Percentiles rank a stretch among this genome's conserved stretches.
These are phyloP conservation scores for Colletotrichum aenigma DNA, from an alignment of 2,329 filamentous ascomycete genomes.

Conservation along the genomic window DNA sequence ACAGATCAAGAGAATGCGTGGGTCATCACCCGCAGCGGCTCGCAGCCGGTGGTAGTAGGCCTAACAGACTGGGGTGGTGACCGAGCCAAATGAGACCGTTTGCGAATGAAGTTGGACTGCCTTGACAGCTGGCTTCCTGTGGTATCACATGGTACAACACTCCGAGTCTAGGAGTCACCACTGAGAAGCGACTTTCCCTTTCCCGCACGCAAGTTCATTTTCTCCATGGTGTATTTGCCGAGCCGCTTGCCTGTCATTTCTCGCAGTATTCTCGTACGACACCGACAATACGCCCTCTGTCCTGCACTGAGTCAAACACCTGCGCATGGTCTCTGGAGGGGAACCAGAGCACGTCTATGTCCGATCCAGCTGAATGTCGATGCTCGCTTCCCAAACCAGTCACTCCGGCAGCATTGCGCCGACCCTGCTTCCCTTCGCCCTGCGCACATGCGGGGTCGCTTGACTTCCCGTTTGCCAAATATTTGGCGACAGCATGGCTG, in stretches of 20 bases:
- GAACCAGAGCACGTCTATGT: slow-evolving; percentile 65
- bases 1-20: slow-evolving; percentile 65
- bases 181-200: not conserved
- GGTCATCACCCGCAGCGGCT: slow-evolving; percentile 68
- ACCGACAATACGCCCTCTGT: slow-evolving; percentile 30
- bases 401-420: slow-evolving; percentile 9
- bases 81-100: slow-evolving; percentile 32
- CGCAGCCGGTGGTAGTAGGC: slow-evolving; percentile 65
- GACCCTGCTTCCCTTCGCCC: slow-evolving; percentile 19
- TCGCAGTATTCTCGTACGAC: not conserved
- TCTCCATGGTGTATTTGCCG: not conserved
- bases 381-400: not conserved
- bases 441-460: slow-evolving; percentile 15
- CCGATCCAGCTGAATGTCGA: slow-evolving; percentile 26
- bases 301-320: slow-evolving; percentile 50
- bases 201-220: not conserved
- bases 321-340: slow-evolving; percentile 68
- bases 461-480: slow-evolving; percentile 42
- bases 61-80: slow-evolving; percentile 65
- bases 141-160: not conserved
- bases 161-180: not conserved
- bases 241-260: not conserved
- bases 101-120: not conserved
- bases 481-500: slow-evolving; percentile 59
- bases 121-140: not conserved